phyloP scores from a whole-genome alignment of 2,329 filamentous ascomycete species.

The Aspergillus versicolor region DNA sequence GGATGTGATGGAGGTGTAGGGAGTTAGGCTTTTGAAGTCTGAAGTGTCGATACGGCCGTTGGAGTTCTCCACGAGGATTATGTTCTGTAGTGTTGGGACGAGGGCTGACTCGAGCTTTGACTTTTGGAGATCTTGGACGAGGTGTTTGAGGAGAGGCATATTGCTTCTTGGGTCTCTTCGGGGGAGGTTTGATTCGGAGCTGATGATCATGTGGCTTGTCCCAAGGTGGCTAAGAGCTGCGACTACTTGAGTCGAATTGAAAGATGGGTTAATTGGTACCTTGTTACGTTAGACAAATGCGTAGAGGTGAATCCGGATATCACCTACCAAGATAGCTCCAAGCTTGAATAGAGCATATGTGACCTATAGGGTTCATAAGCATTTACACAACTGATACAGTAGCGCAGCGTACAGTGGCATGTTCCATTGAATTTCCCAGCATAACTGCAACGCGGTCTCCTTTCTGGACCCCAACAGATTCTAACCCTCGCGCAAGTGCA shows the following conservation, averaged over 20 bases:
- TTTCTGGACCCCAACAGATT: conserved; percentile 70
- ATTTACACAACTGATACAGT: background rate
- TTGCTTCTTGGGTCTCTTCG: conserved; percentile 62
- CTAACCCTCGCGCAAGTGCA: conserved; percentile 68
- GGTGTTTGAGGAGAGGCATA: conserved; percentile 54
- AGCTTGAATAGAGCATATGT: conserved; percentile 93
- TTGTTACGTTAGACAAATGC: conserved; percentile 22
- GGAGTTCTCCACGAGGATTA: conserved; percentile 81
- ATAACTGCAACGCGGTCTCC: conserved; percentile 84
- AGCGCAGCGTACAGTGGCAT: conserved; percentile 64
- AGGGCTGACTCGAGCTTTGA: conserved; percentile 51
- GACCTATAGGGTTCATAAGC: conserved; percentile 31
- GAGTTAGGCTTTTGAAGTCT: conserved; percentile 43
- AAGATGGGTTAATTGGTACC: conserved; percentile 89
- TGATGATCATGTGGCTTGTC: conserved; percentile 73
- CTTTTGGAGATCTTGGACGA: conserved; percentile 50
- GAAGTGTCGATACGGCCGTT: conserved; percentile 51
- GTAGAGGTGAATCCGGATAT: conserved; percentile 11
- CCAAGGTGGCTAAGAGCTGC: conserved; percentile 75
- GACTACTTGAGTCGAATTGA: conserved; percentile 75
- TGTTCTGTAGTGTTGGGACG: conserved; percentile 67
- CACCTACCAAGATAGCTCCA: conserved; percentile 74
- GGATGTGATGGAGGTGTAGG: conserved; percentile 48
- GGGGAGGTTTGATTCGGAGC: conserved; percentile 82
- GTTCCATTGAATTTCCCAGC: conserved; percentile 81